Evolutionary conservation across 495 filamentous ascomycete genomes (phyloP), one percentile per base, ranked within the genome.

Genomic region (Parachaetomium inaequale): DNA sequence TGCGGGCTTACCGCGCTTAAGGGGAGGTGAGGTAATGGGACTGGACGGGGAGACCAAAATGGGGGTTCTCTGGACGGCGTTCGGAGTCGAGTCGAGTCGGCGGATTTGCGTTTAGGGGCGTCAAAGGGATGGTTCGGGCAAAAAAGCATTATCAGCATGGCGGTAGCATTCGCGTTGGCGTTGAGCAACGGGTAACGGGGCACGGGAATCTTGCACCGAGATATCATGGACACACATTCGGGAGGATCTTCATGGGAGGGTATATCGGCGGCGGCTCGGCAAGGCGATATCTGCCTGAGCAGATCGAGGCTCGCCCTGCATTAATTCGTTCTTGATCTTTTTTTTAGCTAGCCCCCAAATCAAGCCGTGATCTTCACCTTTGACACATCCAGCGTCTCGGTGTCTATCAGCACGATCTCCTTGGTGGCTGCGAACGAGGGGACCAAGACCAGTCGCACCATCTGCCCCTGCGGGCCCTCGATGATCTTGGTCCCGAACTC

Each of bases 361-460:
- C 23, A 64, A 45, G 71, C 59, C 17, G 68, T 54, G 49, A 81
- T 77, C 58, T 74, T 79, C 66, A 98, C 86, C 63, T 77, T 85
- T 12, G 93, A 81, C 23, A 89, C 77, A 66, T 89, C 88, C 65
- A 98, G 73, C 7, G 89, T 95, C 71, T 97, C 92, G 43, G 84
- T 77, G 75, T 98, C 93, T 12, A 98, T 78, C 64, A 98, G 62
- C 12, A 98, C 82, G n/a, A 97, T 67, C 72, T 95, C 88, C 1
- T 87, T 85, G 0, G 90, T 96, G 55, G 88, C 82, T 2, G 82
- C 80, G 68, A 97, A 98, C 36, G 80, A 88, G 2, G 94, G 94
- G 42, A 98, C 81, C 4, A 88, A 75, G 14, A 98, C 74, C 14
- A 98, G 73, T 31, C 92, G 80, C 15, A 95, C 90, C 51, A 75